phyloP scores from a whole-genome alignment of 31 red algal genomes.

The Endocladia muricata region DNA sequence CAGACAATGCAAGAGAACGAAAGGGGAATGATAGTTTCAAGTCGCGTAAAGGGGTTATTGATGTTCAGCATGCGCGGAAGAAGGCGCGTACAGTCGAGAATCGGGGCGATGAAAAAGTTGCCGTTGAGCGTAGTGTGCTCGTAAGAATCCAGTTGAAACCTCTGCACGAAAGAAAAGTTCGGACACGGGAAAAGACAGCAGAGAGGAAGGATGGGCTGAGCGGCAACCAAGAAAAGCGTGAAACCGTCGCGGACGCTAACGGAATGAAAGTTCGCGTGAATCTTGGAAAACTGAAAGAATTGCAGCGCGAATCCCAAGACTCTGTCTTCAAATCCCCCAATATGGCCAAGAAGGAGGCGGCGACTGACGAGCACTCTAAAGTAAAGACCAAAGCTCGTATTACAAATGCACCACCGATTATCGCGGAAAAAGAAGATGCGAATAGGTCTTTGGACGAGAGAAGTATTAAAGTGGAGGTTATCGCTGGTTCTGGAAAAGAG shows the following conservation, averaged over 20 bases:
- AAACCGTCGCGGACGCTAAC: constrained; percentile 25
- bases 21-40: background rate
- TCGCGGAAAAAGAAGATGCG: background rate
- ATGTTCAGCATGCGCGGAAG: constrained; percentile 7
- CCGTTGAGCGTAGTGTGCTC: constrained; percentile 19
- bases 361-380: background rate
- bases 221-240: constrained; percentile 17
- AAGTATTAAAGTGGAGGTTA: constrained; percentile 9
- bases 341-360: background rate
- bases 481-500: background rate
- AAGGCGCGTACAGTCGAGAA: constrained; percentile 40
- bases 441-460: background rate
- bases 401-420: too few species aligned
- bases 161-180: constrained; percentile 12
- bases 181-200: constrained; percentile 17
- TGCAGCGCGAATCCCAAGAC: background rate
- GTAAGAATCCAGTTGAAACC: constrained; percentile 33
- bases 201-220: constrained; percentile 15
- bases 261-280: constrained; percentile 49
- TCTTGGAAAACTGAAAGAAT: background rate
- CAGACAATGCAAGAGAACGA: background rate
- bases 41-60: background rate
- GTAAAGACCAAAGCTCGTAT: constrained; percentile 3
- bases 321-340: background rate
- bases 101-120: background rate